A percentile compares a stretch with the other conserved stretches of the same genome.
Evolutionary conservation across 306 rosid genomes (phyloP).

Genomic region (Hippophae tibetana): DNA sequence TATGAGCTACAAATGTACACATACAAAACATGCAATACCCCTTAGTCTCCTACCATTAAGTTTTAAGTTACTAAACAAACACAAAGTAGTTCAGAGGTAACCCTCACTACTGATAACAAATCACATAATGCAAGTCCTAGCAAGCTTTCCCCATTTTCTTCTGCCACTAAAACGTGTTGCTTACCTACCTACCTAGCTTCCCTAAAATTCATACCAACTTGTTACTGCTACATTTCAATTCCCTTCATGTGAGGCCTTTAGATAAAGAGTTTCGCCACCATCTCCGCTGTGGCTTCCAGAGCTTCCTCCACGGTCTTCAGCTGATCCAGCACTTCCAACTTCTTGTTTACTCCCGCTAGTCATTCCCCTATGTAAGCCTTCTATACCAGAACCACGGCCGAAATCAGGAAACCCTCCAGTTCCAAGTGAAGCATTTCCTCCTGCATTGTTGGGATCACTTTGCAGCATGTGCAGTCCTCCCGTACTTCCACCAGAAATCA

Average conservation of each 20-base stretch:
- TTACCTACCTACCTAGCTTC: too few relatives aligned
- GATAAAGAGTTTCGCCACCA: slow-evolving; percentile 74
- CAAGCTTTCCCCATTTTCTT: too few relatives aligned
- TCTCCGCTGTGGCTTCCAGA: slow-evolving; percentile 55
- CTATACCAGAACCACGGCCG: slow-evolving; percentile 44
- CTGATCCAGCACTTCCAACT: slow-evolving; percentile 43
- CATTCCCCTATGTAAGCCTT: slow-evolving; percentile 56
- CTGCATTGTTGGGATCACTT: slow-evolving; percentile 43
- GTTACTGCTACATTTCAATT: slow-evolving; percentile 29
- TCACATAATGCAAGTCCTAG: too few relatives aligned
- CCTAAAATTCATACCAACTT: background rate
- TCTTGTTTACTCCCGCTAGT: slow-evolving; percentile 75
- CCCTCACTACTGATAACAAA: too few relatives aligned
- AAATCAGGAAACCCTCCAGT: slow-evolving; percentile 66
- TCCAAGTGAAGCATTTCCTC: slow-evolving; percentile 45
- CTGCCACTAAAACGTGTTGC: too few relatives aligned
- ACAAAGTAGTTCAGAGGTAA: too few relatives aligned
- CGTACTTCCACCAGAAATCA: slow-evolving; percentile 46
- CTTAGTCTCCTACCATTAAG: too few relatives aligned
- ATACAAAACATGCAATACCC: too few relatives aligned
- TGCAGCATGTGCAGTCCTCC: slow-evolving; percentile 74
- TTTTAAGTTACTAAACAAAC: too few relatives aligned
- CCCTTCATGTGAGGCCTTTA: slow-evolving; percentile 59
- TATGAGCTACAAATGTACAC: too few relatives aligned
- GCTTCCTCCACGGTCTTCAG: slow-evolving; percentile 63